A percentile compares a stretch with the other conserved stretches of the same genome.
phyloP scores from a whole-genome alignment of 2,329 filamentous ascomycete species.

The Didymella glomerata region DNA sequence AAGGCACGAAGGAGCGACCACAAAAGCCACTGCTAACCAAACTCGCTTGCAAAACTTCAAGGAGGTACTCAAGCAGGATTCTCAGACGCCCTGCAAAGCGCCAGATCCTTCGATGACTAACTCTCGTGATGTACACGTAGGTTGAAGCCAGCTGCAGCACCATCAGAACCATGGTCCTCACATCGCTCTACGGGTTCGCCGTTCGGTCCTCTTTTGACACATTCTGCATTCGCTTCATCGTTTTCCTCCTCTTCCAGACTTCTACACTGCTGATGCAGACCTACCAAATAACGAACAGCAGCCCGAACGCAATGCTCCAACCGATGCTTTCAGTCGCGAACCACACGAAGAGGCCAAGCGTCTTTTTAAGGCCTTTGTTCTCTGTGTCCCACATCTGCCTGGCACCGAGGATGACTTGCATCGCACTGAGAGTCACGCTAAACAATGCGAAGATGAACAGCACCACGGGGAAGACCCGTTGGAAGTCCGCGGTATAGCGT shows the following conservation, averaged over 20 bases:
- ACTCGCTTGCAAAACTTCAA: not conserved
- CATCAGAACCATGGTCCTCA: not conserved
- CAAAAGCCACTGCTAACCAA: not conserved
- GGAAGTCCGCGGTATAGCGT: slow-evolving; percentile 28
- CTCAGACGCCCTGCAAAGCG: not conserved
- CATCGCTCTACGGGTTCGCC: not conserved
- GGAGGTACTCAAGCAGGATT: not conserved
- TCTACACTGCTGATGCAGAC: slow-evolving; percentile 25
- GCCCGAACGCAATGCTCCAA: slow-evolving; percentile 31
- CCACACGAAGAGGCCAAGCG: slow-evolving; percentile 29
- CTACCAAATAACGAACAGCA: slow-evolving; percentile 33
- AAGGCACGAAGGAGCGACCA: not conserved
- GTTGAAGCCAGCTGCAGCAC: not conserved
- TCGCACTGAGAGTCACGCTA: slow-evolving; percentile 31
- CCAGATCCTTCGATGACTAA: not conserved
- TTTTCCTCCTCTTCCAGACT: slow-evolving; percentile 25
- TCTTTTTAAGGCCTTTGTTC: slow-evolving; percentile 26
- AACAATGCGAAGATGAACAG: slow-evolving; percentile 34
- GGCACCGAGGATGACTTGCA: slow-evolving; percentile 34
- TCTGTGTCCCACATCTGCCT: slow-evolving; percentile 26
- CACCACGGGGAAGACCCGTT: slow-evolving; percentile 30
- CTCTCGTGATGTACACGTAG: not conserved
- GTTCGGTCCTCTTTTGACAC: slow-evolving; percentile 11
- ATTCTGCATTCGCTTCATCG: slow-evolving; percentile 20
- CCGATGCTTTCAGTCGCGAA: slow-evolving; percentile 26